phyloP scores from a whole-genome alignment of 148 eudicot genomes.

The Chenopodium album region DNA sequence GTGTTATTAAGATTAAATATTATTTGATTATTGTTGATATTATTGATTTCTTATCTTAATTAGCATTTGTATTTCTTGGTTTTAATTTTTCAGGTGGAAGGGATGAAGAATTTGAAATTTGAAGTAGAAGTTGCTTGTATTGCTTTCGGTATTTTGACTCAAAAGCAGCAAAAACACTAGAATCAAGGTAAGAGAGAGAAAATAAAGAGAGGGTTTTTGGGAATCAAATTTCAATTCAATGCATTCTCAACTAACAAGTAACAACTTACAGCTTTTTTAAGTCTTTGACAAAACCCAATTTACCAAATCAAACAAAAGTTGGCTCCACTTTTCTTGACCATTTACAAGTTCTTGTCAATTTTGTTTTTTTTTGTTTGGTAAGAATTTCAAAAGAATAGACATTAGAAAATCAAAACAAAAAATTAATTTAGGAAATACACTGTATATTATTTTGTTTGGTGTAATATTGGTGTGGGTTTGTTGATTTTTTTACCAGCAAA shows the following conservation, averaged over 20 bases:
- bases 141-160: background rate
- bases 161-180: background rate
- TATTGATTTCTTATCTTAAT: background rate
- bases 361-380: constrained; percentile 11
- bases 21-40: background rate
- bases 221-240: constrained; percentile 11
- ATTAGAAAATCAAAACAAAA: background rate
- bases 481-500: background rate
- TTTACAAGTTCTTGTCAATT: background rate
- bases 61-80: background rate
- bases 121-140: background rate
- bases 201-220: background rate
- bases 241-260: constrained; percentile 16
- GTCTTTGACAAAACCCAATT: constrained; percentile 10
- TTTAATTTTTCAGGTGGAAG: background rate
- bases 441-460: background rate
- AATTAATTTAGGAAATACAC: no score
- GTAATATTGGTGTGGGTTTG: constrained; percentile 1
- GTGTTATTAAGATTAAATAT: no score
- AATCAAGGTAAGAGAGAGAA: background rate
- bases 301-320: background rate
- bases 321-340: background rate
- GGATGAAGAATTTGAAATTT: background rate
- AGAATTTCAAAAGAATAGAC: constrained; percentile 8
- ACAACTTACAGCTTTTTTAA: background rate